Evolutionary conservation across 2,329 filamentous ascomycete species (phyloP), one percentile per base, ranked within the genome.

Genomic region (Dactylellina sp.): DNA sequence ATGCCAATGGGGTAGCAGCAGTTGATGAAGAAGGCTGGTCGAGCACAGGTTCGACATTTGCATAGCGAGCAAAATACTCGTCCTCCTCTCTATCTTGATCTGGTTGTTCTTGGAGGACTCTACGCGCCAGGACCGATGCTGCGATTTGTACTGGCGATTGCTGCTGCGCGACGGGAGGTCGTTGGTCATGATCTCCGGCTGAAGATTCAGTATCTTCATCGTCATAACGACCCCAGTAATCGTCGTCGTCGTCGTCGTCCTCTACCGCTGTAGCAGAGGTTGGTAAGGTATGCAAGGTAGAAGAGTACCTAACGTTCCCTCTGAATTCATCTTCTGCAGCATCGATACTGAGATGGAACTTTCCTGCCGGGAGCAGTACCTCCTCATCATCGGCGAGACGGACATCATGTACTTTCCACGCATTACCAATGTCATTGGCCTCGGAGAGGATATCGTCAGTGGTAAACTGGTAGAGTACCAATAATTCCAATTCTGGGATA

Each of bases 211-310:
- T 72, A 39, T 72, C 68, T 18, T 64, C 68, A 4, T 65, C 86
- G 79, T 92, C 90, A 80, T 94, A 93, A 74, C 88, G 86, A 32
- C 87, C 89, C 91, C 91, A 94, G 80, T 94, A 94, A 77, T 89
- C 89, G 76, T 91, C 90, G 75, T 92, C 89, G 32, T 91, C 89
- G 20, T 90, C 89, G 0, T 71, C 66, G 1, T 64, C 52, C 7
- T 88, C 88, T 0, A 39, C 24, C 37, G 20, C 50, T 50, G 16
- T 52, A 44, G 53, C 65, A 68, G 18, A 47, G 18, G 16, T n/a
- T 37, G 56, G 22, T 14, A 59, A 35, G 35, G 56, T 39, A 60
- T 59, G 61, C 12, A 40, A 14, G 7, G 49, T 9, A 12, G 28
- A 22, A 7, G 57, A 50, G 32, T 22, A 57, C 44, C 47, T n/a